Evolutionary conservation across 1,139 yeast species (phyloP).

Genomic region (Hyphopichia fennica): DNA sequence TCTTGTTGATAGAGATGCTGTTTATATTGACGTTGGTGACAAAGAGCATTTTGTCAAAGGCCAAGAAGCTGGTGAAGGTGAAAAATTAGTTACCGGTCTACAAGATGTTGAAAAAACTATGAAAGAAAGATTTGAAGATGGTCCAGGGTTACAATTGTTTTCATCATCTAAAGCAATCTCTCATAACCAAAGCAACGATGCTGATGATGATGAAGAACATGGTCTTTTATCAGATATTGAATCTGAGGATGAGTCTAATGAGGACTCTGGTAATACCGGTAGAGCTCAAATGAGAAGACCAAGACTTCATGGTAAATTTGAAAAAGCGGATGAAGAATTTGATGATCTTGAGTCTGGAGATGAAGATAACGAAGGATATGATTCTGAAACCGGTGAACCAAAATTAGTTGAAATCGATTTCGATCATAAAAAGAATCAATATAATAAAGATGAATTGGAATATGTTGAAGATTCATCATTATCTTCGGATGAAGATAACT

Average conservation of each 20-base stretch:
- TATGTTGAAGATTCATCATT: slow-evolving; percentile 47
- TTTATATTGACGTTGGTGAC: slow-evolving; percentile 83
- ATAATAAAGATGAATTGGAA: slow-evolving; percentile 50
- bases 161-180: slow-evolving; percentile 56
- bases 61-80: slow-evolving; percentile 77
- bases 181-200: slow-evolving; percentile 36
- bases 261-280: slow-evolving; percentile 42
- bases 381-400: slow-evolving; percentile 29
- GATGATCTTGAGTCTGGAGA: slow-evolving; percentile 33
- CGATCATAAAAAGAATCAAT: slow-evolving; percentile 27
- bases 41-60: slow-evolving; percentile 61
- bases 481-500: slow-evolving; percentile 39
- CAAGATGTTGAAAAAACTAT: slow-evolving; percentile 69
- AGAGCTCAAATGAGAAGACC: slow-evolving; percentile 62
- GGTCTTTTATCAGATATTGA: slow-evolving; percentile 31
- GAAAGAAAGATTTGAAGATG: slow-evolving; percentile 59
- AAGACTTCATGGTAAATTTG: slow-evolving; percentile 55
- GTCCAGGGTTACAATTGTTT: slow-evolving; percentile 74
- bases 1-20: slow-evolving; percentile 94
- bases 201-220: slow-evolving; percentile 33
- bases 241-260: slow-evolving; percentile 26
- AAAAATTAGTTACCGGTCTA: slow-evolving; percentile 75
- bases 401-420: slow-evolving; percentile 54
- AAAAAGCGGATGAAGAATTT: slow-evolving; percentile 51
- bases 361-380: slow-evolving; percentile 41